A percentile compares a stretch with the other conserved stretches of the same genome.
These are phyloP conservation scores for Nicotiana obtusifolia DNA, from an alignment of 257 asterid species.

Conservation along the genomic window DNA sequence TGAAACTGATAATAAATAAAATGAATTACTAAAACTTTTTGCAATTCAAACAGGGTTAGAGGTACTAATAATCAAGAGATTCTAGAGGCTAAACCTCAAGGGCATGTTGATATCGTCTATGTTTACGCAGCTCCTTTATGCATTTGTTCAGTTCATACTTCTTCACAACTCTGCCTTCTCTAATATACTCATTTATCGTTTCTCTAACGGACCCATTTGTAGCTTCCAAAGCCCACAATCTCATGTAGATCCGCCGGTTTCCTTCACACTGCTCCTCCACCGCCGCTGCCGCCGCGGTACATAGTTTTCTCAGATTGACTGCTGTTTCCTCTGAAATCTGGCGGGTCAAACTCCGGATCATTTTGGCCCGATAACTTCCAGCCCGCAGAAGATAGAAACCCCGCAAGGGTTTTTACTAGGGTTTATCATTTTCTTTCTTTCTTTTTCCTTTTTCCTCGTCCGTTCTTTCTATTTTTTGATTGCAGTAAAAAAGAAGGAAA, in stretches of 20 bases:
- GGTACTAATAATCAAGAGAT: neutral
- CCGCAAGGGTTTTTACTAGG: neutral
- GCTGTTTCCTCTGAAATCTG: conserved; percentile 20
- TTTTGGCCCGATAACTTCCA: conserved; percentile 4
- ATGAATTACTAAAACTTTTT: too few relatives aligned
- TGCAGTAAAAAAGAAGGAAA: too few relatives aligned
- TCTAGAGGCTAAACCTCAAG: conserved; percentile 46
- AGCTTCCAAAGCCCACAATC: conserved; percentile 58
- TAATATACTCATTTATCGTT: conserved; percentile 47
- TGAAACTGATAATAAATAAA: too few relatives aligned
- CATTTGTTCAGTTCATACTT: conserved; percentile 47
- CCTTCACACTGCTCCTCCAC: neutral
- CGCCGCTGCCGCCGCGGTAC: conserved; percentile 20
- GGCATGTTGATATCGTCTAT: conserved; percentile 44
- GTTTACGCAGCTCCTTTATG: conserved; percentile 55
- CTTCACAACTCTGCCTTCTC: conserved; percentile 42
- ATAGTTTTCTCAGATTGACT: conserved; percentile 25
- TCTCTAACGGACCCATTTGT: conserved; percentile 36
- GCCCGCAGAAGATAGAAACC: neutral
- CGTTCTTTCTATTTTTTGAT: too few relatives aligned
- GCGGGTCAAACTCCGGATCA: conserved; percentile 23
- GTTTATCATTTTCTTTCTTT: neutral
- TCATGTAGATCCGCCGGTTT: conserved; percentile 34
- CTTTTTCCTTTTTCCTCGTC: too few relatives aligned
- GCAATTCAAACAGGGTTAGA: neutral